These are phyloP conservation scores for Ammopiptanthus mongolicus DNA, from an alignment of 306 rosid genomes.

Conservation along the genomic window DNA sequence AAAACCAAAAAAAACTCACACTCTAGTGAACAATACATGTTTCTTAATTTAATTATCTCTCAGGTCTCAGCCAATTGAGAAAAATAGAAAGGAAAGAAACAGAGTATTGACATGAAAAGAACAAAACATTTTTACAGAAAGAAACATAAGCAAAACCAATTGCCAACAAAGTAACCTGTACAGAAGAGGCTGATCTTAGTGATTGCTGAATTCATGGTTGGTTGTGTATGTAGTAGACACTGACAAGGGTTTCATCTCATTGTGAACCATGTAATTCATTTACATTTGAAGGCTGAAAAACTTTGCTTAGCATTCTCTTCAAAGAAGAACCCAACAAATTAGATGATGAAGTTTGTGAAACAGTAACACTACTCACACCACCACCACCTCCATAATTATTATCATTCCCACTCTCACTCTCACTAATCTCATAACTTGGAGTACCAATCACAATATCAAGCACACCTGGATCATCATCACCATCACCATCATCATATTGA, in stretches of 20 bases:
- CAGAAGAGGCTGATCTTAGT: neutral
- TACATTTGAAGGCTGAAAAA: slow-evolving; percentile 47
- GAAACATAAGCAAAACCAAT: slow-evolving; percentile 7
- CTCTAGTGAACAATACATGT: too few relatives aligned
- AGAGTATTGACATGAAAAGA: neutral
- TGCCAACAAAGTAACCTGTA: neutral
- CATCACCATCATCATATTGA: neutral
- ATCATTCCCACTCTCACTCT: slow-evolving; percentile 3
- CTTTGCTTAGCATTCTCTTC: slow-evolving; percentile 66
- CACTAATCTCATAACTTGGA: slow-evolving; percentile 31
- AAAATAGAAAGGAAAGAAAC: neutral
- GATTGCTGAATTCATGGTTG: neutral
- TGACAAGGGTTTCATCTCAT: neutral
- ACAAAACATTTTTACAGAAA: neutral
- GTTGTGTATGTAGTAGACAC: neutral
- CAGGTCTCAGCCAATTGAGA: neutral
- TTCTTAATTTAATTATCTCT: too few relatives aligned
- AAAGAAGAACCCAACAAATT: slow-evolving; percentile 50
- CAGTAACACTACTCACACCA: neutral
- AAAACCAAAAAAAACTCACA: too few relatives aligned
- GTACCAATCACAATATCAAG: slow-evolving; percentile 39
- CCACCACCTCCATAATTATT: neutral
- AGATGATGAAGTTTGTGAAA: slow-evolving; percentile 40
- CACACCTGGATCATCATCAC: slow-evolving; percentile 4
- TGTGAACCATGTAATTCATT: slow-evolving; percentile 21